Percentiles rank a stretch among this genome's conserved stretches.
Conservation (phyloP, 257 asterid genomes). For the Sherardia arvensis region DNA sequence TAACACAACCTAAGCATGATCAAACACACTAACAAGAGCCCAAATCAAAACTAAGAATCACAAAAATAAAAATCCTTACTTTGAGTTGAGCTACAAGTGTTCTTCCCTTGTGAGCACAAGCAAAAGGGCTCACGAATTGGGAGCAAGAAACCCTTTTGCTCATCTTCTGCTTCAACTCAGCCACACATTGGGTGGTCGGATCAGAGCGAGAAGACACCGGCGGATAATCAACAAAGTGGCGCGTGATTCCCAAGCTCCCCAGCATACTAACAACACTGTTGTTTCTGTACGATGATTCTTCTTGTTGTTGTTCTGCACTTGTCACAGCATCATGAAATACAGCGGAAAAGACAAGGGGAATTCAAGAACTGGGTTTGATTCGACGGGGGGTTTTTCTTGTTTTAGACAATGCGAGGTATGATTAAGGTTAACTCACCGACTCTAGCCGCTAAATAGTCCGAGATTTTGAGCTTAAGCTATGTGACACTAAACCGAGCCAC, state of each 20-base stretch:
- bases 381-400: background rate
- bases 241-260: constrained; percentile 17
- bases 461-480: too few species aligned
- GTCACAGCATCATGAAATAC: constrained; percentile 2
- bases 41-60: background rate
- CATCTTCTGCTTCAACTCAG: background rate
- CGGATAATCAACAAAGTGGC: constrained; percentile 1
- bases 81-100: background rate
- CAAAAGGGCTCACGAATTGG: constrained; percentile 4
- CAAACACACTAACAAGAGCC: background rate
- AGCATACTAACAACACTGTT: constrained; percentile 13
- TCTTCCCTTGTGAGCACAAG: background rate
- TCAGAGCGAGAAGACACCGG: background rate
- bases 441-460: background rate
- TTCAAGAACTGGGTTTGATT: background rate
- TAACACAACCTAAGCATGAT: background rate
- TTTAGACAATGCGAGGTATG: background rate
- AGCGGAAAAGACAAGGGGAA: background rate
- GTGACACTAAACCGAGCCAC: background rate
- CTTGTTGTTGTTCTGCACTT: background rate
- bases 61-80: background rate
- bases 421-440: background rate
- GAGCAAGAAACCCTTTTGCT: background rate
- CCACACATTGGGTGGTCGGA: background rate
- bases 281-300: constrained; percentile 4